phyloP scores from a whole-genome alignment of 257 asterid species.

The Cinchona pubescens region DNA sequence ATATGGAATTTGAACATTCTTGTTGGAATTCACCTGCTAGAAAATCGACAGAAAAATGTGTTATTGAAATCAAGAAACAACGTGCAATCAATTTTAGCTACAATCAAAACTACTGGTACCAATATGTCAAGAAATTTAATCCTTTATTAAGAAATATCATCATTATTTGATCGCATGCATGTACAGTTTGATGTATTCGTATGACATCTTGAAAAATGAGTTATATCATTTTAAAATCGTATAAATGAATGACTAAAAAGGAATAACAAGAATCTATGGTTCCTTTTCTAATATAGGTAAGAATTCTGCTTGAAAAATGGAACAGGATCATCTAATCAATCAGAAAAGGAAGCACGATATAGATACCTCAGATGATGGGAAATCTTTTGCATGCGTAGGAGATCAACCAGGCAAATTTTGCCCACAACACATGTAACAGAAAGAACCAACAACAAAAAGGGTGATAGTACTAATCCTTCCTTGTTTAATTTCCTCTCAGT shows the following conservation, averaged over 20 bases:
- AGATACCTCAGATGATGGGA: slow-evolving; percentile 10
- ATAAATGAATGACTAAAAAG: neutral
- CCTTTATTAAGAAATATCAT: too few relatives aligned
- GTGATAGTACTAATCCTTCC: too few relatives aligned
- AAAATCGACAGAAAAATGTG: too few relatives aligned
- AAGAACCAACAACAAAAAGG: neutral
- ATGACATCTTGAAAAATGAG: neutral
- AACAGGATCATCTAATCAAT: neutral
- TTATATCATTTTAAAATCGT: too few relatives aligned
- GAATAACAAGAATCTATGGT: too few relatives aligned
- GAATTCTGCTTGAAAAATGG: too few relatives aligned
- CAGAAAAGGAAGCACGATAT: too few relatives aligned
- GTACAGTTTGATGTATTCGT: too few relatives aligned
- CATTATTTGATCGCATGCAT: too few relatives aligned
- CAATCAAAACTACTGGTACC: too few relatives aligned
- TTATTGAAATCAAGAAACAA: slow-evolving; percentile 6
- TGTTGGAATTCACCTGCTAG: too few relatives aligned
- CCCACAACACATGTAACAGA: neutral
- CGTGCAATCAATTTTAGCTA: neutral
- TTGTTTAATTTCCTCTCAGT: too few relatives aligned
- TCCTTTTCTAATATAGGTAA: neutral
- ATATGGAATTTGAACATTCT: slow-evolving; percentile 46
- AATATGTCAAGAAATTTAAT: neutral
- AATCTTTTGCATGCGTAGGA: neutral
- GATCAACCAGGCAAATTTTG: neutral